phyloP scores from a whole-genome alignment of 805 yeast genomes.

The Starmerella bombicola region DNA sequence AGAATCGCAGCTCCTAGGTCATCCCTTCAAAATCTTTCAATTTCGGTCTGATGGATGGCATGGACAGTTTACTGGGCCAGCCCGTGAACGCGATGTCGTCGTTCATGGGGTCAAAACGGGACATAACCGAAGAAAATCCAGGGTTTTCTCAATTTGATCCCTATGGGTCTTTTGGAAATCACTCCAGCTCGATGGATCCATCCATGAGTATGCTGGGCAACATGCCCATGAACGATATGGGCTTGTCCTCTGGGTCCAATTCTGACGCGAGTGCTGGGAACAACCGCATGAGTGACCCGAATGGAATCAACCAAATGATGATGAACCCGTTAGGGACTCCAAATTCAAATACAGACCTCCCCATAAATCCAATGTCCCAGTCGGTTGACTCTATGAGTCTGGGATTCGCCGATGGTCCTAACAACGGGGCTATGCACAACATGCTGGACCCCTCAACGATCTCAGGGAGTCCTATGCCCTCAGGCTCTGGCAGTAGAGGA shows the following conservation, averaged over 20 bases:
- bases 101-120: conserved; percentile 15
- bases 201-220: conserved; percentile 3
- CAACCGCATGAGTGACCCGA: neutral
- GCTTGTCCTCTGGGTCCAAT: neutral
- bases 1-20: too few relatives aligned
- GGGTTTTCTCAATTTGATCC: conserved; percentile 13
- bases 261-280: neutral
- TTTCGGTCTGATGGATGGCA: conserved; percentile 12
- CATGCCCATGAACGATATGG: conserved; percentile 2
- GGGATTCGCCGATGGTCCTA: neutral
- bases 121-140: conserved; percentile 6
- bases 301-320: neutral
- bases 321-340: neutral
- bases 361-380: neutral
- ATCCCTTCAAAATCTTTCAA: too few relatives aligned
- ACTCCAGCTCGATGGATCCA: neutral
- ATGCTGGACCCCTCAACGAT: neutral
- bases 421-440: neutral
- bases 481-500: neutral
- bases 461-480: neutral
- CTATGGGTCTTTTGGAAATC: conserved; percentile 4
- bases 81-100: conserved; percentile 18
- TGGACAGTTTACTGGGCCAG: conserved; percentile 21
- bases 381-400: neutral
- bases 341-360: neutral